phyloP scores from a whole-genome alignment of 805 yeast species.

The Kregervanrija pseudodelftensis region DNA sequence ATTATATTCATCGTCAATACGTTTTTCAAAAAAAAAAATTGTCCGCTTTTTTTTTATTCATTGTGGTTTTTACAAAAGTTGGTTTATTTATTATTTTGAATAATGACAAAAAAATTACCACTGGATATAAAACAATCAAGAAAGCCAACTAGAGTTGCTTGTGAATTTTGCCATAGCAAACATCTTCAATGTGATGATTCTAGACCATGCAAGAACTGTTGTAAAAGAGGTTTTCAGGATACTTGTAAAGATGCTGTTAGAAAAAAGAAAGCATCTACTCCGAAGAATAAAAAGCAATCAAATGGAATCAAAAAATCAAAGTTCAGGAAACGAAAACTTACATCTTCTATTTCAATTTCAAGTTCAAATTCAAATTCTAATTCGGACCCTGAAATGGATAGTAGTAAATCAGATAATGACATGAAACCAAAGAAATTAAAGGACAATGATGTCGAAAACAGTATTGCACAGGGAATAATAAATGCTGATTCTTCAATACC shows the following conservation, averaged over 20 bases:
- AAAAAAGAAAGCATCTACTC: slow-evolving; percentile 26
- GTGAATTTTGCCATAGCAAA: slow-evolving; percentile 64
- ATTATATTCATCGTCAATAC: too few species aligned
- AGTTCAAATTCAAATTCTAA: too few species aligned
- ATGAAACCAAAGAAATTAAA: too few species aligned
- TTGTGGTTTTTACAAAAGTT: not conserved
- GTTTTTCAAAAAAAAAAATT: too few species aligned
- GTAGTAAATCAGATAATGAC: too few species aligned
- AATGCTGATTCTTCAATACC: too few species aligned
- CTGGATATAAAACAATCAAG: slow-evolving; percentile 45
- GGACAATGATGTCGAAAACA: too few species aligned
- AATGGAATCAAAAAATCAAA: not conserved
- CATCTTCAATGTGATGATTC: slow-evolving; percentile 66
- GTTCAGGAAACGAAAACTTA: too few species aligned
- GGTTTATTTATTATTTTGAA: not conserved
- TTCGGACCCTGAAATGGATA: too few species aligned
- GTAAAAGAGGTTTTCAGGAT: slow-evolving; percentile 46
- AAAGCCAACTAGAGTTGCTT: slow-evolving; percentile 62
- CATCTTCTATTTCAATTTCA: not conserved
- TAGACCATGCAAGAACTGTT: slow-evolving; percentile 68
- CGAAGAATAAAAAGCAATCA: slow-evolving; percentile 2
- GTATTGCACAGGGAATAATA: too few species aligned
- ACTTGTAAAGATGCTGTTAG: slow-evolving; percentile 54
- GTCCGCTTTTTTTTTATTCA: not conserved
- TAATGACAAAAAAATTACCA: slow-evolving; percentile 59